These are phyloP conservation scores for Escovopsis weberi DNA, from an alignment of 2,329 filamentous ascomycete species.

Conservation along the genomic window DNA sequence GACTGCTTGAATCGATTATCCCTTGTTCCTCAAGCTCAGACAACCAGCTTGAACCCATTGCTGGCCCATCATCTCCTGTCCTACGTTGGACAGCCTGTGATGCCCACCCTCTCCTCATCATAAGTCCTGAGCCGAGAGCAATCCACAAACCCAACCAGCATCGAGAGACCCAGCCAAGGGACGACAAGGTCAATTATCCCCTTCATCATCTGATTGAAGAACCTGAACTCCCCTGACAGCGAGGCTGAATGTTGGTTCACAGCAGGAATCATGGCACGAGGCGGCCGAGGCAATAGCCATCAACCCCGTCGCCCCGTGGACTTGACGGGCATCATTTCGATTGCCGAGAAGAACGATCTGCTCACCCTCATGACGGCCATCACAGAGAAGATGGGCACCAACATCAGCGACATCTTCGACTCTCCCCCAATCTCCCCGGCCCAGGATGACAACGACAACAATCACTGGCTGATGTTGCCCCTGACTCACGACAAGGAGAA, in stretches of 20 bases:
- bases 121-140: not conserved
- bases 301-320: slow-evolving; percentile 32
- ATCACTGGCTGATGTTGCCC: slow-evolving; percentile 22
- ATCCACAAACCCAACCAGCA: too few relatives aligned
- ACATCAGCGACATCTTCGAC: slow-evolving; percentile 39
- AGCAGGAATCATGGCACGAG: slow-evolving; percentile 22
- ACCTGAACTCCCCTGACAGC: too few relatives aligned
- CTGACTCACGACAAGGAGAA: slow-evolving; percentile 17
- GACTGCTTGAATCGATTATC: not conserved
- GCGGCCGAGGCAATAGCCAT: slow-evolving; percentile 19
- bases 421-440: slow-evolving; percentile 23
- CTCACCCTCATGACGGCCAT: slow-evolving; percentile 35
- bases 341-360: slow-evolving; percentile 37
- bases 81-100: too few relatives aligned
- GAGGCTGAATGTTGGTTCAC: not conserved
- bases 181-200: too few relatives aligned
- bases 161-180: too few relatives aligned
- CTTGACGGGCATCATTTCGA: slow-evolving; percentile 32
- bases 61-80: too few relatives aligned
- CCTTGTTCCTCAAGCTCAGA: not conserved
- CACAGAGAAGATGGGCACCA: slow-evolving; percentile 39
- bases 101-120: not conserved
- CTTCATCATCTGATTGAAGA: too few relatives aligned
- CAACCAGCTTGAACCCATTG: too few relatives aligned
- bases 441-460: slow-evolving; percentile 13